Conservation (phyloP, 2,329 filamentous ascomycete genomes). For the Ceratocystiopsis sp. region DNA sequence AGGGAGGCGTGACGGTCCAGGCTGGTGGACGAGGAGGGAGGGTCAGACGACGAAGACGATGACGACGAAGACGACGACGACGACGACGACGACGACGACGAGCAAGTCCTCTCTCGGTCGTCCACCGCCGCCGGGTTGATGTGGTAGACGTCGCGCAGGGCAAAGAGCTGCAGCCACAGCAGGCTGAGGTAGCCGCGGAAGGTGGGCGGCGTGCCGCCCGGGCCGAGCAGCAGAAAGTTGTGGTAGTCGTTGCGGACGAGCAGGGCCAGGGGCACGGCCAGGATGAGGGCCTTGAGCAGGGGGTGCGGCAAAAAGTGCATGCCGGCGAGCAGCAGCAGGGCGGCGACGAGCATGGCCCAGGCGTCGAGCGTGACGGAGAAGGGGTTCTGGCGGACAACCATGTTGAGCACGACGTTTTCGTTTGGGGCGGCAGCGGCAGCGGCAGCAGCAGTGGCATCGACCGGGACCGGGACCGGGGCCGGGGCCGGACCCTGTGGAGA, state of each 20-base stretch:
- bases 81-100: too few relatives aligned
- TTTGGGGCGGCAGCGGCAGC: too few relatives aligned
- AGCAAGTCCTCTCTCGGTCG: slow-evolving; percentile 18
- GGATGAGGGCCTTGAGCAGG: slow-evolving; percentile 31
- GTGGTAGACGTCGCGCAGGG: slow-evolving; percentile 49
- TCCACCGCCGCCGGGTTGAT: slow-evolving; percentile 34
- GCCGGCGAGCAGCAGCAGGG: slow-evolving; percentile 29
- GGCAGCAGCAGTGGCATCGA: too few relatives aligned
- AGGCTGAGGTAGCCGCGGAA: slow-evolving; percentile 56
- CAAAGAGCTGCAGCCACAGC: slow-evolving; percentile 57
- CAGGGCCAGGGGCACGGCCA: slow-evolving; percentile 29
- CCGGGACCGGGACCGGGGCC: background rate
- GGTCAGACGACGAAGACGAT: too few relatives aligned
- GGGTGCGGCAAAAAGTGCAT: slow-evolving; percentile 33
- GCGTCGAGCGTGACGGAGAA: slow-evolving; percentile 37
- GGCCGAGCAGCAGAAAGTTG: slow-evolving; percentile 60
- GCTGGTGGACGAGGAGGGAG: too few relatives aligned
- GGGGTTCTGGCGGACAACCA: slow-evolving; percentile 31
- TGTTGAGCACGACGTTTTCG: slow-evolving; percentile 14
- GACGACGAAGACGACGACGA: too few relatives aligned
- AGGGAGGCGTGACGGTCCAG: too few relatives aligned
- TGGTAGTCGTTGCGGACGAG: slow-evolving; percentile 54
- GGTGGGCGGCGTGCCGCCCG: slow-evolving; percentile 64
- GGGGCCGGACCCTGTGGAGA: too few relatives aligned
- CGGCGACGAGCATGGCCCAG: slow-evolving; percentile 26